These are phyloP conservation scores for Pontederia paniculata DNA, from an alignment of 176 grass and related monocot species.

Conservation along the genomic window DNA sequence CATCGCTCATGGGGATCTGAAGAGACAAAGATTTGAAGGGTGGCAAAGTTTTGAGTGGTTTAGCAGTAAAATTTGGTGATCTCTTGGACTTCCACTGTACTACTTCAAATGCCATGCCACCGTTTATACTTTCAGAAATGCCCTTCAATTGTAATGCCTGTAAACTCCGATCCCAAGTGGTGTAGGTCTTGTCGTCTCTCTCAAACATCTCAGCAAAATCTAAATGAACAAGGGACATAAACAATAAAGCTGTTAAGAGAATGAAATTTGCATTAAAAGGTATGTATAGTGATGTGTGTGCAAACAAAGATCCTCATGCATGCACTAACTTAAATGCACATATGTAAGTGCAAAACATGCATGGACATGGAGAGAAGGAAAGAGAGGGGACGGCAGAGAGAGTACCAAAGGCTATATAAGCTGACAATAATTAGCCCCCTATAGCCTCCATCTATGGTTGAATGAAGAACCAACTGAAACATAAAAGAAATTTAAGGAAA, in stretches of 20 bases:
- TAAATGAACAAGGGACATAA: slow-evolving; percentile 11
- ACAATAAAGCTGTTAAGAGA: not conserved
- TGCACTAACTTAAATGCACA: no score
- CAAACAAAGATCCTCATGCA: no score
- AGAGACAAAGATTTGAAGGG: slow-evolving; percentile 72
- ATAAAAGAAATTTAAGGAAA: no score
- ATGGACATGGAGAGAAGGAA: no score
- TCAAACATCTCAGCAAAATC: slow-evolving; percentile 18
- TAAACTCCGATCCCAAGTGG: slow-evolving; percentile 8
- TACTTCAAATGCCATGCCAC: slow-evolving; percentile 51
- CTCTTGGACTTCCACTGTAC: slow-evolving; percentile 25
- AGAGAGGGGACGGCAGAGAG: no score
- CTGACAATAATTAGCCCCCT: no score
- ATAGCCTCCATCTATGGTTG: no score
- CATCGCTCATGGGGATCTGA: slow-evolving; percentile 43
- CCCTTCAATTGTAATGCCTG: slow-evolving; percentile 16
- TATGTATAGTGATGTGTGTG: no score
- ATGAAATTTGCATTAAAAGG: no score
- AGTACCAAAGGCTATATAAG: no score
- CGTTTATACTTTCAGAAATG: slow-evolving; percentile 18
- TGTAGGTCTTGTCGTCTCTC: slow-evolving; percentile 11
- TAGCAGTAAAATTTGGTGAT: slow-evolving; percentile 16
- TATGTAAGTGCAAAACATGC: no score
- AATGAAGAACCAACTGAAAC: no score
- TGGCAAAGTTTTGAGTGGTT: slow-evolving; percentile 30